Evolutionary conservation across 441 rosid genomes (phyloP).

Genomic region (Arabidopsis lyrata): DNA sequence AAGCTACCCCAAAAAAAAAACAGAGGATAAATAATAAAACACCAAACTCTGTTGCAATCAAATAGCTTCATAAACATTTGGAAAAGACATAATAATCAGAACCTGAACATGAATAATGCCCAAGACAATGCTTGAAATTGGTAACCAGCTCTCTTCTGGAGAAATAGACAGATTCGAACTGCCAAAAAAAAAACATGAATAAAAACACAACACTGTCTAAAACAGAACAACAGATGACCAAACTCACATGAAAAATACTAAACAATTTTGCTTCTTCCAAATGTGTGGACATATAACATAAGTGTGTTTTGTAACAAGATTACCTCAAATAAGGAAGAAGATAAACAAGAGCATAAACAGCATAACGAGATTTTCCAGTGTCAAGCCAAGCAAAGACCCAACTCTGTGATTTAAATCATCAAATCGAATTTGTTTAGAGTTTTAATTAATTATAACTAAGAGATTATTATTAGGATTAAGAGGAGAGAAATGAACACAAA

Average conservation of each 20-base stretch:
- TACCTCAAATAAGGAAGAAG: constrained; percentile 89
- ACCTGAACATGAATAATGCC: constrained; percentile 95
- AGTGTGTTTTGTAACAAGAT: not conserved
- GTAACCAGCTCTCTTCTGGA: constrained; percentile 93
- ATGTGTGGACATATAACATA: not conserved
- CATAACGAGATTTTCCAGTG: constrained; percentile 83
- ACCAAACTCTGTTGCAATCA: constrained; percentile 21
- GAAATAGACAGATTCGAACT: constrained; percentile 88
- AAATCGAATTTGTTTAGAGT: not conserved
- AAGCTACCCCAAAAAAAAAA: constrained; percentile 48
- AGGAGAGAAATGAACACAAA: constrained; percentile 30
- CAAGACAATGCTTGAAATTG: constrained; percentile 80
- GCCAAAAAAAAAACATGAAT: not conserved
- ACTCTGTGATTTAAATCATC: constrained; percentile 51
- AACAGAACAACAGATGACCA: not conserved
- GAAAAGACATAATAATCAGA: not conserved
- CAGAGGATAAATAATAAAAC: not conserved
- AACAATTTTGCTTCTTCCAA: not conserved
- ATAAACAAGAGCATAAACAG: constrained; percentile 74
- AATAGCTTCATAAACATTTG: not conserved
- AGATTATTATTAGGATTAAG: too few relatives aligned
- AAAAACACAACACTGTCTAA: too few relatives aligned
- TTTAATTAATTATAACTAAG: too few relatives aligned
- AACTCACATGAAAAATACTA: not conserved
- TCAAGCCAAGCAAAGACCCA: constrained; percentile 99